These are phyloP conservation scores for Cylindrotheca fusiformis DNA, from an alignment of 108 stramenopile species.

Conservation along the genomic window DNA sequence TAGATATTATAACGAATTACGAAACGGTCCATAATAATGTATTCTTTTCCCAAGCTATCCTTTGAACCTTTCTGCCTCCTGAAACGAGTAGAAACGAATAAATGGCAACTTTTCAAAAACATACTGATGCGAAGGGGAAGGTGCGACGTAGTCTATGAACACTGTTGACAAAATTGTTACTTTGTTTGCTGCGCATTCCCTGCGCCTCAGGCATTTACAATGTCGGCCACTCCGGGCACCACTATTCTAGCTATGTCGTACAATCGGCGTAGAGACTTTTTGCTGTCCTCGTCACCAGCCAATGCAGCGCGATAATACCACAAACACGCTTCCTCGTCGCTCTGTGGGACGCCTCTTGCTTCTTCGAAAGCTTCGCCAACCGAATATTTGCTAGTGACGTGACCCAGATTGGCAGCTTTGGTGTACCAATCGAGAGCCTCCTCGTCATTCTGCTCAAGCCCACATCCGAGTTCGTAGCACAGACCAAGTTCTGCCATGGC, in stretches of 20 bases:
- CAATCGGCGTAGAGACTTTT: constrained; percentile 67
- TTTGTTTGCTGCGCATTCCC: constrained; percentile 68
- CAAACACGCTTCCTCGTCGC: constrained; percentile 80
- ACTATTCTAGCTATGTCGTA: constrained; percentile 85
- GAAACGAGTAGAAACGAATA: no score
- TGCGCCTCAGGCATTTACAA: constrained; percentile 75
- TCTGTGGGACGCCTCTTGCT: constrained; percentile 76
- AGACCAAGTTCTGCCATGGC: constrained; percentile 85
- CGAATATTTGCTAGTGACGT: constrained; percentile 64
- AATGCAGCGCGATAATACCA: constrained; percentile 88
- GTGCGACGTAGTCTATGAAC: no score
- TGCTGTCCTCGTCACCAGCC: constrained; percentile 73
- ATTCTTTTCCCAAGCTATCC: no score
- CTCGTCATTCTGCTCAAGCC: constrained; percentile 73
- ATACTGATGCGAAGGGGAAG: no score
- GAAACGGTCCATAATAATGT: no score
- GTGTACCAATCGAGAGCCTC: constrained; percentile 85
- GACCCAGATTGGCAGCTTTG: constrained; percentile 73
- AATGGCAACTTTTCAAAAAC: no score
- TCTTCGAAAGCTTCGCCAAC: constrained; percentile 87
- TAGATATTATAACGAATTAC: not conserved
- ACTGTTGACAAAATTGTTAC: no score
- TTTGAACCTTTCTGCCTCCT: no score
- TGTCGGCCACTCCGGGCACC: constrained; percentile 56
- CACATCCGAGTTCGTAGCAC: constrained; percentile 85